Conservation (phyloP, 768 basidiomycete species). For the Mycena vitilis region DNA sequence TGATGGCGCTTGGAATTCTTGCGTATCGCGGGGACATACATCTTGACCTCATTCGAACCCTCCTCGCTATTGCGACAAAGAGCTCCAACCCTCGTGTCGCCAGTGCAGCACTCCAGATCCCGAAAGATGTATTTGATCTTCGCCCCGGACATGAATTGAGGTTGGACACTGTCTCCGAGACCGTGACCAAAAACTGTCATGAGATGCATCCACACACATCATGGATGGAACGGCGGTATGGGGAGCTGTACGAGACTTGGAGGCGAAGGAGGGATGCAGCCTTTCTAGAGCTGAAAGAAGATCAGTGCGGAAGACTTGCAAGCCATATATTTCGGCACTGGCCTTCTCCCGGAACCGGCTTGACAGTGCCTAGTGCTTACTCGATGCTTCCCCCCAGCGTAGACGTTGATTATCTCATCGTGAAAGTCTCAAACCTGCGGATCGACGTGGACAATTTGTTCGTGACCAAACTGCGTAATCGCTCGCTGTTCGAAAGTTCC, state of each 20-base stretch:
- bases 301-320: background rate
- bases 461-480: slow-evolving; percentile 7
- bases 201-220: background rate
- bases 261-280: background rate
- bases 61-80: slow-evolving; percentile 19
- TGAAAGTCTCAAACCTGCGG: slow-evolving; percentile 17
- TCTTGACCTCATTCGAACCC: slow-evolving; percentile 12
- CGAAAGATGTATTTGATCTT: slow-evolving; percentile 10
- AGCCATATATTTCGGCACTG: background rate
- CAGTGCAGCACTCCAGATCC: background rate
- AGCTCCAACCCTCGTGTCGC: too few relatives aligned
- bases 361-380: background rate
- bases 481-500: slow-evolving; percentile 4
- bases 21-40: slow-evolving; percentile 15
- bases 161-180: background rate
- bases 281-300: background rate
- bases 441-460: background rate
- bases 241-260: background rate
- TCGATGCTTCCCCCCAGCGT: background rate
- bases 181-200: too few relatives aligned
- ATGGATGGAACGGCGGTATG: background rate
- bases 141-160: background rate
- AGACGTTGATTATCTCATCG: background rate
- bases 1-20: slow-evolving; percentile 17
- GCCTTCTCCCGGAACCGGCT: slow-evolving; percentile 2